Evolutionary conservation across 2,329 filamentous ascomycete genomes (phyloP).

Genomic region (Neopestalotiopsis sp.): DNA sequence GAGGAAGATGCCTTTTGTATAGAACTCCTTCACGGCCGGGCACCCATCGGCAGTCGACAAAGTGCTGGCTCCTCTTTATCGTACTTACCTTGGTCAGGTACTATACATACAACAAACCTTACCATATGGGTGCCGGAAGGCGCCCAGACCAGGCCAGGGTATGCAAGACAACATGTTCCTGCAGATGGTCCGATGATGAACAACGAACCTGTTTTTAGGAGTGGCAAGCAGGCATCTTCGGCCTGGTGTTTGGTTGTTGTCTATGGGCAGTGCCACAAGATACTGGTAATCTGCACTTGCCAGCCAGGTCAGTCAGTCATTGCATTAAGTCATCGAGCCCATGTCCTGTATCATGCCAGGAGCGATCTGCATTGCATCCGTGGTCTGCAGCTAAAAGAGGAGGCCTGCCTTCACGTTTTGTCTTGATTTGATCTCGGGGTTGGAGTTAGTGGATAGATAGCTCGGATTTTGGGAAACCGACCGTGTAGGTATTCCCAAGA

Average conservation of each 20-base stretch:
- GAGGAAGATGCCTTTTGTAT: neutral
- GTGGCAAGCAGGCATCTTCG: slow-evolving; percentile 4
- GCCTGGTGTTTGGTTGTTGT: neutral
- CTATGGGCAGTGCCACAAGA: neutral
- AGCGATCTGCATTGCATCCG: neutral
- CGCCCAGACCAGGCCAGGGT: neutral
- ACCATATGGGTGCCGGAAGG: neutral
- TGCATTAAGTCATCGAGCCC: neutral
- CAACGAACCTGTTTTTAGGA: slow-evolving; percentile 15
- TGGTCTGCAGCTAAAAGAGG: neutral
- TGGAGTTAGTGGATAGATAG: neutral
- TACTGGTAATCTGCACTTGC: slow-evolving; percentile 2
- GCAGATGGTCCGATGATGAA: slow-evolving; percentile 6
- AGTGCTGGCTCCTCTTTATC: neutral
- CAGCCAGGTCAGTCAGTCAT: neutral
- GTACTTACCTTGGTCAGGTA: neutral
- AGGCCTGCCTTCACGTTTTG: neutral
- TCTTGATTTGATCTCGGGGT: neutral
- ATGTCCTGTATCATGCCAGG: neutral
- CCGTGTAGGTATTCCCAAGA: too few relatives aligned
- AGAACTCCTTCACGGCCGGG: neutral
- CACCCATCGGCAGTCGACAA: neutral
- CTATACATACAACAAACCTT: neutral
- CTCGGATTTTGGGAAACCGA: too few relatives aligned
- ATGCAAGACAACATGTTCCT: slow-evolving; percentile 14